Evolutionary conservation across 768 basidiomycete genomes (phyloP).

Genomic region (Amanita jacksonii): DNA sequence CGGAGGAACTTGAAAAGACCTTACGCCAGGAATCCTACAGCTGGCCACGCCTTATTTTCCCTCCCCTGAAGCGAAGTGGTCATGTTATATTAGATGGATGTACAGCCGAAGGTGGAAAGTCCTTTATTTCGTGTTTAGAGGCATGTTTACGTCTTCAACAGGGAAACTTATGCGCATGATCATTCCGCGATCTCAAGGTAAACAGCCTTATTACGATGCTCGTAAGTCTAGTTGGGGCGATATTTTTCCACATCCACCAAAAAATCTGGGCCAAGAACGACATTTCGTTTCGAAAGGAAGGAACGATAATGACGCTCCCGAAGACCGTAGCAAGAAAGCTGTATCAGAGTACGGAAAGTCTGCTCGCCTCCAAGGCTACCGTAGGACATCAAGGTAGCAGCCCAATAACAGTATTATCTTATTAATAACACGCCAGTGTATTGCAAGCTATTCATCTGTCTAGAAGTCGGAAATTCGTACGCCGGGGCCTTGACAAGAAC

Average conservation of each 20-base stretch:
- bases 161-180: conserved; percentile 89
- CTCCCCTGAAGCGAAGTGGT: conserved; percentile 87
- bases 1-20: conserved; percentile 36
- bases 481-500: conserved; percentile 81
- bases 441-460: not conserved
- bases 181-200: conserved; percentile 91
- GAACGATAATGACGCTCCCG: not conserved
- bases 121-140: conserved; percentile 11
- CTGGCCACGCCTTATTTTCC: conserved; percentile 88
- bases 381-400: not conserved
- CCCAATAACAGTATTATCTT: too few species aligned
- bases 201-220: conserved; percentile 90
- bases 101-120: conserved; percentile 80
- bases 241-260: conserved; percentile 83
- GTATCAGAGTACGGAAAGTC: not conserved
- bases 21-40: conserved; percentile 68
- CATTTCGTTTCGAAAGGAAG: conserved; percentile 25
- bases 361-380: not conserved
- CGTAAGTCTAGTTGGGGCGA: conserved; percentile 94
- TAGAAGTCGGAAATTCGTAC: conserved; percentile 79
- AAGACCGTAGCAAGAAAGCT: not conserved
- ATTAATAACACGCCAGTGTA: not conserved
- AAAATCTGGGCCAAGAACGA: conserved; percentile 65
- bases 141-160: conserved; percentile 21
- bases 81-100: conserved; percentile 91